Percentiles rank a stretch among this genome's conserved stretches.
phyloP scores from a whole-genome alignment of 1,284 basidiomycete genomes.

The Leccinum pachyderme region DNA sequence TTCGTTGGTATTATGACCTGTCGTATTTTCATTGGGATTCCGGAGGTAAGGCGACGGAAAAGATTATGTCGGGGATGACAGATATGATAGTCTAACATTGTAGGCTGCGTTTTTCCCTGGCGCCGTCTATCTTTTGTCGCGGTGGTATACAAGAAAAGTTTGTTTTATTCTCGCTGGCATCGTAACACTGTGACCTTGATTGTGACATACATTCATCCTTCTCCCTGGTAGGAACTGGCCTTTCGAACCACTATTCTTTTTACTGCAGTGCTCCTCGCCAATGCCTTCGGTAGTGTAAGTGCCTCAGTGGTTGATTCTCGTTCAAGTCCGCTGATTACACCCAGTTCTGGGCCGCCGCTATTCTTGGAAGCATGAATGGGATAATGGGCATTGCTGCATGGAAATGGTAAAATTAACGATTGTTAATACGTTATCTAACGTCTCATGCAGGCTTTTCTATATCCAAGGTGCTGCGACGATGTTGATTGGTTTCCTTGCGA shows the following conservation, averaged over 20 bases:
- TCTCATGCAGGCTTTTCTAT: background rate
- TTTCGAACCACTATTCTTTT: background rate
- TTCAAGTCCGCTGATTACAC: background rate
- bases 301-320: background rate
- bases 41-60: background rate
- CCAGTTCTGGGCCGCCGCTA: background rate
- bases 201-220: background rate
- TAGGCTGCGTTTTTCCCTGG: slow-evolving; percentile 1
- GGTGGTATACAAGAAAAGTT: background rate
- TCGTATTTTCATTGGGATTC: background rate
- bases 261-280: background rate
- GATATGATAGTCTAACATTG: background rate
- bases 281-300: background rate
- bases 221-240: background rate
- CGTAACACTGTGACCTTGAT: background rate
- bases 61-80: background rate
- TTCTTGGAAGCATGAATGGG: background rate
- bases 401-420: background rate
- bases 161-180: background rate
- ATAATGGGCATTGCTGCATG: background rate
- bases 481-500: background rate
- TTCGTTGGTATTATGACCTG: background rate
- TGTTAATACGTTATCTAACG: background rate
- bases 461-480: background rate
- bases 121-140: background rate